Evolutionary conservation across 2,329 filamentous ascomycete genomes (phyloP).

Genomic region (Diaporthe aspalathi): DNA sequence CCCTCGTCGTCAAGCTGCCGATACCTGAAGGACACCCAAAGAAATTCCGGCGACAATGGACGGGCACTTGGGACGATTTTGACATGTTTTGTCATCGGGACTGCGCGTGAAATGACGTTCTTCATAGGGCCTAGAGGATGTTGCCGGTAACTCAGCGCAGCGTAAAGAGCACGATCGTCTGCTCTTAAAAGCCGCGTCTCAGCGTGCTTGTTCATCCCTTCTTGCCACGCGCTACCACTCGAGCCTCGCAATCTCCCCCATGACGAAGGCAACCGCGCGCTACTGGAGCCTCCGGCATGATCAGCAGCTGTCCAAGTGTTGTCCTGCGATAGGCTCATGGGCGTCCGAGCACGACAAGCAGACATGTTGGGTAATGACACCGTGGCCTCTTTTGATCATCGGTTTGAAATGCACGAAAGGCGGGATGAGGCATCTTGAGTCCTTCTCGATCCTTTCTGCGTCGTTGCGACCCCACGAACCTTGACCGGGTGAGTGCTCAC

Average conservation of each 20-base stretch:
- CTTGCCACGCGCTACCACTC: neutral
- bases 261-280: neutral
- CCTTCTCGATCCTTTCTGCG: neutral
- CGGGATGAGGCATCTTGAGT: neutral
- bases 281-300: constrained; percentile 3
- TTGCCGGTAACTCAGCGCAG: neutral
- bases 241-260: neutral
- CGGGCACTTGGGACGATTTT: constrained; percentile 3
- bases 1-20: neutral
- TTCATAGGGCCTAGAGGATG: neutral
- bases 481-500: neutral
- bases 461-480: neutral
- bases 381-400: neutral
- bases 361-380: neutral
- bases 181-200: neutral
- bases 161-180: neutral
- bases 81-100: neutral
- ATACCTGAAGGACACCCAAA: neutral
- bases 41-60: neutral
- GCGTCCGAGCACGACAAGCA: neutral
- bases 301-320: constrained; percentile 14
- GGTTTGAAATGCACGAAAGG: neutral
- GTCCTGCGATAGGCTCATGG: constrained; percentile 8
- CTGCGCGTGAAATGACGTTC: neutral
- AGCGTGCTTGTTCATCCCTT: constrained; percentile 7